Percentiles rank a stretch among this genome's conserved stretches.
Evolutionary conservation across 257 asterid genomes (phyloP).

Genomic region (Nicotiana paniculata): DNA sequence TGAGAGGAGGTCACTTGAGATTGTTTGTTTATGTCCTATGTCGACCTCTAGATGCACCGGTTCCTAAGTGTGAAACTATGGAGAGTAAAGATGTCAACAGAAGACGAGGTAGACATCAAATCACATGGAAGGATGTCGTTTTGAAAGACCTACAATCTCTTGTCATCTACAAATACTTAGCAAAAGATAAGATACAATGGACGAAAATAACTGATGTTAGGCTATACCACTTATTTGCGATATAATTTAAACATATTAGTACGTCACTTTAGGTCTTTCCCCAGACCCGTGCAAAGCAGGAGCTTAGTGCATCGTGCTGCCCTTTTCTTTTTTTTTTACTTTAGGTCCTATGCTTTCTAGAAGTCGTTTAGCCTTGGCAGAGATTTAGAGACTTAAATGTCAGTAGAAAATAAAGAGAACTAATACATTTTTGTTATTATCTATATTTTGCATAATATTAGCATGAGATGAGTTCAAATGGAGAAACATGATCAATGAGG

Average conservation of each 20-base stretch:
- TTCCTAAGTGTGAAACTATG: neutral
- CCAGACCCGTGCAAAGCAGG: too few species aligned
- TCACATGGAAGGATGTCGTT: neutral
- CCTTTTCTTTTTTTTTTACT: too few species aligned
- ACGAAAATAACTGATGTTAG: neutral
- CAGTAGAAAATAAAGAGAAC: neutral
- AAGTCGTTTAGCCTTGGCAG: neutral
- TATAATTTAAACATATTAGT: neutral
- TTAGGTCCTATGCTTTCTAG: neutral
- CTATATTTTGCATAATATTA: neutral
- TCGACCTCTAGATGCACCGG: neutral
- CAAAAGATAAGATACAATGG: neutral
- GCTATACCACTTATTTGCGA: neutral
- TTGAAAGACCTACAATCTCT: neutral
- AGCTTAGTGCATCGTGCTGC: too few species aligned
- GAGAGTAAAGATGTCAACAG: neutral
- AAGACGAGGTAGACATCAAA: neutral
- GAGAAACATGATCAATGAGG: neutral
- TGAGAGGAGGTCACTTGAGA: neutral
- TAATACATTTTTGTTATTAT: neutral
- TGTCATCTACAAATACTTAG: neutral
- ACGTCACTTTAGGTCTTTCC: neutral
- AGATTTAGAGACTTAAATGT: neutral
- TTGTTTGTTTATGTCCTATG: neutral
- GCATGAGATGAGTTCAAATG: neutral